phyloP scores from a whole-genome alignment of 2,329 filamentous ascomycete genomes.

The Venturia carpophila region DNA sequence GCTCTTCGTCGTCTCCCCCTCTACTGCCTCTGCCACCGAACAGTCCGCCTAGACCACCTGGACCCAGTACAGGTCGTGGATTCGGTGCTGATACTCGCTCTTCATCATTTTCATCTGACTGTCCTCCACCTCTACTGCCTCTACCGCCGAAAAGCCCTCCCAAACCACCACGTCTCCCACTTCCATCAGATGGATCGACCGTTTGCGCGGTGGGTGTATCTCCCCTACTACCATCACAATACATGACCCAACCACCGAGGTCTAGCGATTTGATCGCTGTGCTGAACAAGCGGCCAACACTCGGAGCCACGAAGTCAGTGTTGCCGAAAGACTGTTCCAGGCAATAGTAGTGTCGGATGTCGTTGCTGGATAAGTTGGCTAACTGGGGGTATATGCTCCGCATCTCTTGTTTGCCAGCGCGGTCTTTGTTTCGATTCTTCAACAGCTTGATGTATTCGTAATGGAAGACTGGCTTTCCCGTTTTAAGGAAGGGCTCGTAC shows the following conservation, averaged over 20 bases:
- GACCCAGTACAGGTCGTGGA: background rate
- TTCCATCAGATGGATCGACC: slow-evolving; percentile 24
- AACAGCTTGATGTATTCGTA: slow-evolving; percentile 51
- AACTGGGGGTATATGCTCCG: slow-evolving; percentile 23
- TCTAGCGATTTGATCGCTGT: slow-evolving; percentile 59
- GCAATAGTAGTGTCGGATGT: slow-evolving; percentile 24
- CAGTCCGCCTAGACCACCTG: too few species aligned
- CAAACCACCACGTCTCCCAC: background rate
- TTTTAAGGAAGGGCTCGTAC: slow-evolving; percentile 47
- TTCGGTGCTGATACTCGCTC: background rate
- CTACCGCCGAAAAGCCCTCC: background rate
- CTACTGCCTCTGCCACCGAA: too few species aligned
- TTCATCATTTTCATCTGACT: background rate
- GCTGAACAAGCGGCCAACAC: slow-evolving; percentile 30
- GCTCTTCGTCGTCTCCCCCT: too few species aligned
- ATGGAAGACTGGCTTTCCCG: slow-evolving; percentile 61
- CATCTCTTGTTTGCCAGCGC: slow-evolving; percentile 16
- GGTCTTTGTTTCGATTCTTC: slow-evolving; percentile 3
- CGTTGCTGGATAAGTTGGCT: slow-evolving; percentile 22
- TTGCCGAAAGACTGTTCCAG: background rate
- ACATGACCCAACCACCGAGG: slow-evolving; percentile 55
- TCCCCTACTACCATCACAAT: slow-evolving; percentile 34
- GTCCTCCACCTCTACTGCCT: background rate
- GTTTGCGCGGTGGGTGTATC: slow-evolving; percentile 10
- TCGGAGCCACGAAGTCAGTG: background rate